Conservation (phyloP, 78 protist species). For the Dictyostelium capitatum region DNA sequence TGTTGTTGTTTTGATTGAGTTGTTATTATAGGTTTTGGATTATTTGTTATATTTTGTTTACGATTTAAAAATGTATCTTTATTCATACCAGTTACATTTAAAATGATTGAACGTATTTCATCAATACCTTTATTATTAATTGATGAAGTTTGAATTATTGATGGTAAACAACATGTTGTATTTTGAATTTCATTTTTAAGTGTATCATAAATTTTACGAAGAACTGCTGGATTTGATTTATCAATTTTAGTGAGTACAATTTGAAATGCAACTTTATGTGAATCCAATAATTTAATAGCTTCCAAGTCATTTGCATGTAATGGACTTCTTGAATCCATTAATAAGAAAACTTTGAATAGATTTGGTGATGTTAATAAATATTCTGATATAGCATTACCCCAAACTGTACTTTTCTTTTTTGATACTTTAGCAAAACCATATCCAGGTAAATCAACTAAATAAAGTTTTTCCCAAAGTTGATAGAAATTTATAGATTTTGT, state of each 20-base stretch:
- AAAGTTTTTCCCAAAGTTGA: conserved; percentile 61
- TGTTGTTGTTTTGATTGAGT: not conserved
- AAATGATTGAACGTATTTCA: conserved; percentile 38
- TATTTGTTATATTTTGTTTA: not conserved
- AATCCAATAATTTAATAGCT: conserved; percentile 55
- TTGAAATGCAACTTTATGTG: conserved; percentile 74
- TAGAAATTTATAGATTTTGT: conserved; percentile 74
- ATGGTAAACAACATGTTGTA: conserved; percentile 56
- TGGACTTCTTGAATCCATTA: conserved; percentile 51
- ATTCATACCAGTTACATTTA: conserved; percentile 33
- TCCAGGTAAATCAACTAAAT: conserved; percentile 72
- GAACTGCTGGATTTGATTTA: conserved; percentile 34
- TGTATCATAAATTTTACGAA: conserved; percentile 22
- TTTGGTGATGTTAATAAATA: conserved; percentile 49
- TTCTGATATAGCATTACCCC: conserved; percentile 73
- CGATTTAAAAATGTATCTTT: not conserved
- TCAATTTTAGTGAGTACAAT: conserved; percentile 61
- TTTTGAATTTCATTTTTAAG: conserved; percentile 32
- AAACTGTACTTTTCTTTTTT: conserved; percentile 55
- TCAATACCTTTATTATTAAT: conserved; percentile 21
- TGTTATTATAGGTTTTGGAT: not conserved
- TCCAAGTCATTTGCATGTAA: conserved; percentile 62
- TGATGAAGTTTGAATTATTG: conserved; percentile 43
- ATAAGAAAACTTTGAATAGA: conserved; percentile 48
- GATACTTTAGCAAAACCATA: conserved; percentile 69